Percentiles rank a stretch among this genome's conserved stretches.
Conservation (phyloP, 129 eudicot genomes). For the Helianthus tuberosus region DNA sequence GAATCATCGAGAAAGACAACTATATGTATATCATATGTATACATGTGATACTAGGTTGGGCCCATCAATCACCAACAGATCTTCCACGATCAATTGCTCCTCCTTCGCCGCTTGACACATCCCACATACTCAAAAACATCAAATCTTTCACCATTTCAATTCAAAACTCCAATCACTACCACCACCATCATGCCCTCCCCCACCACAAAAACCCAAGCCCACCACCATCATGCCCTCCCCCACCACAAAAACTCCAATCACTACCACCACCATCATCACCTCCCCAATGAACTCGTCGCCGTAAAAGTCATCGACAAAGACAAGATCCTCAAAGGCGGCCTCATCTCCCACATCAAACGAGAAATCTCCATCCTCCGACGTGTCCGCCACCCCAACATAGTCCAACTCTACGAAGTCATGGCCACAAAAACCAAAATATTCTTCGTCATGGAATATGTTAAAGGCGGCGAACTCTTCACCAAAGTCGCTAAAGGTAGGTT, state of each 20-base stretch:
- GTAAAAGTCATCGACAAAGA: slow-evolving; percentile 72
- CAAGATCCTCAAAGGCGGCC: slow-evolving; percentile 57
- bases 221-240: too few species aligned
- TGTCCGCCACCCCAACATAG: slow-evolving; percentile 70
- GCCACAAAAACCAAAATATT: slow-evolving; percentile 67
- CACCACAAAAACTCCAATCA: too few species aligned
- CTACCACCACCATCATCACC: too few species aligned
- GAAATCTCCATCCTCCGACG: slow-evolving; percentile 70
- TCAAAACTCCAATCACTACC: too few species aligned
- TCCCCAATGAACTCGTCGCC: slow-evolving; percentile 56
- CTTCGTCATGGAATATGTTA: slow-evolving; percentile 70
- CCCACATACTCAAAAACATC: slow-evolving; percentile 13
- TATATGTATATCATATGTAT: background rate
- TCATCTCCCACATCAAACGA: slow-evolving; percentile 60
- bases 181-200: too few species aligned
- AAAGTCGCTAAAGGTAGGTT: slow-evolving; percentile 72
- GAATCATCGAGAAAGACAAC: background rate
- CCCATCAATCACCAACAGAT: background rate
- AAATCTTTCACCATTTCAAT: background rate
- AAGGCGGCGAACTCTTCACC: slow-evolving; percentile 60
- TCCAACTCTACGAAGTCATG: slow-evolving; percentile 68
- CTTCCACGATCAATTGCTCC: slow-evolving; percentile 8
- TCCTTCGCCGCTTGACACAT: slow-evolving; percentile 12
- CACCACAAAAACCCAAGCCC: too few species aligned
- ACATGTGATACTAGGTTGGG: background rate